Conservation (phyloP, 345 rosid genomes). For the Populus deltoides region DNA sequence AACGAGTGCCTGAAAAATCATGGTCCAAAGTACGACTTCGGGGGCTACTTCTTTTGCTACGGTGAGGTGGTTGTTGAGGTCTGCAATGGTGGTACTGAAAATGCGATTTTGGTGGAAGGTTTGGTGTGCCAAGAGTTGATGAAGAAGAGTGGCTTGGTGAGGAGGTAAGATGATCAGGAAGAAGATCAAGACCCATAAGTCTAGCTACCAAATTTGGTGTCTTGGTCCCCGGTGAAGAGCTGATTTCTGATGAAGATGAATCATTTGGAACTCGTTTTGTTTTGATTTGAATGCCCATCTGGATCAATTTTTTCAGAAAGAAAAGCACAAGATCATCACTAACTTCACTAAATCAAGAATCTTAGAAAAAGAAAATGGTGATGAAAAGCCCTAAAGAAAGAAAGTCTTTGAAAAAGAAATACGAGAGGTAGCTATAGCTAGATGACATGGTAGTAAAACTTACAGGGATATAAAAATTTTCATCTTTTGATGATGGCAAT, state of each 20-base stretch:
- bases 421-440: neutral
- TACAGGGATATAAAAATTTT: constrained; percentile 49
- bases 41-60: constrained; percentile 10
- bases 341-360: constrained; percentile 24
- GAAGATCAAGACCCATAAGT: constrained; percentile 93
- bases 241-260: constrained; percentile 50
- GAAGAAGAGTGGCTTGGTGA: constrained; percentile 43
- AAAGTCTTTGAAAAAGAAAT: neutral
- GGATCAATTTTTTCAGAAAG: constrained; percentile 3
- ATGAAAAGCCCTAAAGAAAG: constrained; percentile 19
- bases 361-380: constrained; percentile 2
- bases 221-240: constrained; percentile 67
- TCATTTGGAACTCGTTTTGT: constrained; percentile 37
- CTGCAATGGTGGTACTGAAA: constrained; percentile 10
- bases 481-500: constrained; percentile 37
- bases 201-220: constrained; percentile 85
- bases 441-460: constrained; percentile 15
- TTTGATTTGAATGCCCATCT: constrained; percentile 77
- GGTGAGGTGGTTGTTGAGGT: constrained; percentile 28
- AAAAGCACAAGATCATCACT: constrained; percentile 20
- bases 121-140: constrained; percentile 24
- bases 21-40: constrained; percentile 36
- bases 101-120: constrained; percentile 18
- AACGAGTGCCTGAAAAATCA: constrained; percentile 47
- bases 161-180: constrained; percentile 46